Evolutionary conservation across 2,329 filamentous ascomycete species (phyloP).

Genomic region (Pseudogymnoascus sp.): DNA sequence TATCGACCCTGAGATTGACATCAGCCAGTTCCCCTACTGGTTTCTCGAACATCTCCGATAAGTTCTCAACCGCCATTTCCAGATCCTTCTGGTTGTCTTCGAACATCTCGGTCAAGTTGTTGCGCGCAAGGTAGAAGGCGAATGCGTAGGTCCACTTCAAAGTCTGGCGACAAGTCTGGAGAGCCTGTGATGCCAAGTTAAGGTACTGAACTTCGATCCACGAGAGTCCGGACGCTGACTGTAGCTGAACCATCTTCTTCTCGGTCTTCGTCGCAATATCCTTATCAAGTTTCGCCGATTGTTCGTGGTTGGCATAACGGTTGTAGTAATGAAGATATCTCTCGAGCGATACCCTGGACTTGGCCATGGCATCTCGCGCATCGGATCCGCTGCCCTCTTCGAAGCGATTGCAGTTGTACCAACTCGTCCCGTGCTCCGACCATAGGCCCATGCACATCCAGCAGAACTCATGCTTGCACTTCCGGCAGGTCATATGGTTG

Average conservation of each 20-base stretch:
- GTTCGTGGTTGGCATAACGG: conserved; percentile 96
- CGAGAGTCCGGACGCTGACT: conserved; percentile 88
- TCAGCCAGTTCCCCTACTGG: conserved; percentile 77
- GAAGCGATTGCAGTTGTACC: conserved; percentile 98
- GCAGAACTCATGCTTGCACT: conserved; percentile 94
- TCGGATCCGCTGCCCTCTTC: conserved; percentile 93
- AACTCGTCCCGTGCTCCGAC: conserved; percentile 97
- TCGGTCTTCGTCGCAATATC: conserved; percentile 95
- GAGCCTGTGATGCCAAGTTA: conserved; percentile 81
- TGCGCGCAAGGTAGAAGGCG: conserved; percentile 91
- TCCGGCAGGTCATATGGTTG: conserved; percentile 96
- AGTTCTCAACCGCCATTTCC: conserved; percentile 90
- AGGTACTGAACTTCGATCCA: conserved; percentile 99
- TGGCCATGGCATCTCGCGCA: conserved; percentile 84
- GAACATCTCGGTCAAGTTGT: conserved; percentile 94
- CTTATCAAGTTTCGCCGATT: conserved; percentile 92
- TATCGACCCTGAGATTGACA: conserved; percentile 91
- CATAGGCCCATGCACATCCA: conserved; percentile 99
- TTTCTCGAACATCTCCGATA: conserved; percentile 99
- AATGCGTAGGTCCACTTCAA: conserved; percentile 99
- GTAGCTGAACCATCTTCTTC: conserved; percentile 96
- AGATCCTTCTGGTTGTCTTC: conserved; percentile 98
- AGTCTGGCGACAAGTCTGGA: conserved; percentile 96
- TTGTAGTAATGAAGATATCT: conserved; percentile 99
- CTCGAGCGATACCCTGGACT: conserved; percentile 81